Evolutionary conservation across 345 rosid species (phyloP).

Genomic region (Camelina laxa): DNA sequence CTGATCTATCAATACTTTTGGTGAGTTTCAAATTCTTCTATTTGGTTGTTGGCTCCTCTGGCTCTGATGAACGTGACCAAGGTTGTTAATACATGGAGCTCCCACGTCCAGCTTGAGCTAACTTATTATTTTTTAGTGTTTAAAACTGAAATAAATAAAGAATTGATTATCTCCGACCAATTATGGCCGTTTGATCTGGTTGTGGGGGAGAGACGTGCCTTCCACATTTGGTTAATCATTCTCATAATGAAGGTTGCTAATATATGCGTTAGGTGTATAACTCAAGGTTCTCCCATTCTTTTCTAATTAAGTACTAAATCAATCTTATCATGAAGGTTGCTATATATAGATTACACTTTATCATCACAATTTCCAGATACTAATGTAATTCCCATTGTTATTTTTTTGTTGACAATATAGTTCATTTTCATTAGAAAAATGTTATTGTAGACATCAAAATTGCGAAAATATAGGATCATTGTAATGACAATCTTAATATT

Average conservation of each 20-base stretch:
- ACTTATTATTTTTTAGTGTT: background rate
- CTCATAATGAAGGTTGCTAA: slow-evolving; percentile 39
- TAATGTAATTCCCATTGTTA: background rate
- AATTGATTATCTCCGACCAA: slow-evolving; percentile 28
- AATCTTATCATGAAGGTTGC: background rate
- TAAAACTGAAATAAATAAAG: background rate
- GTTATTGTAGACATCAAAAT: background rate
- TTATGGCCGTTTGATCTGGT: slow-evolving; percentile 28
- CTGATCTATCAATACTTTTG: background rate
- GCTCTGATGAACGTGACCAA: slow-evolving; percentile 34
- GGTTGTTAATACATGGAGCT: slow-evolving; percentile 33
- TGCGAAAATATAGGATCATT: background rate
- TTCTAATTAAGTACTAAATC: background rate
- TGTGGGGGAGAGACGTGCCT: slow-evolving; percentile 50
- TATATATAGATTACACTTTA: background rate
- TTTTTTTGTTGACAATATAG: background rate
- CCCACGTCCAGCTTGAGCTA: slow-evolving; percentile 11
- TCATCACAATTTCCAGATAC: background rate
- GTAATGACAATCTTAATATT: background rate
- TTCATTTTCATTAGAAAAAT: background rate
- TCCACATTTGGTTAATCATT: slow-evolving; percentile 40
- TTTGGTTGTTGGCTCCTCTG: slow-evolving; percentile 1
- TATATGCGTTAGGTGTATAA: slow-evolving; percentile 40
- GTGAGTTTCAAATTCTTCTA: slow-evolving; percentile 20
- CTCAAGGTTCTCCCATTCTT: slow-evolving; percentile 23